Evolutionary conservation across 768 basidiomycete genomes (phyloP).

Genomic region (Tricholoma sp.): DNA sequence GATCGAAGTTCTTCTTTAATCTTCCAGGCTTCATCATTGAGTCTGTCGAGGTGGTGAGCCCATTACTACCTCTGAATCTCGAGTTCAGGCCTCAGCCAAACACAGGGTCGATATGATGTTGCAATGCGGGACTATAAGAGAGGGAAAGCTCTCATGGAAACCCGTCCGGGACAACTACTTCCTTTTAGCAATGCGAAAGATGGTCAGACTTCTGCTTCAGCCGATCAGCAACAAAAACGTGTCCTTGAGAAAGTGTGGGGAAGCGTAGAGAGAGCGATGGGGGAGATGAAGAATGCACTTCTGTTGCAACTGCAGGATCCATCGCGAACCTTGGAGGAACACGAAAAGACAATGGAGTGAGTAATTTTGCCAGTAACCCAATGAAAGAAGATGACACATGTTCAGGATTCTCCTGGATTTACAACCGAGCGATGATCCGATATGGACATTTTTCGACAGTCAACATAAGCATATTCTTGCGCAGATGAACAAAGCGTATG

Average conservation of each 20-base stretch:
- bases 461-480: conserved; percentile 86
- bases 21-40: conserved; percentile 89
- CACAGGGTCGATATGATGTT: conserved; percentile 86
- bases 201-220: conserved; percentile 38
- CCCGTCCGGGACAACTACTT: conserved; percentile 80
- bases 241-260: conserved; percentile 96
- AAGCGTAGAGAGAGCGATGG: conserved; percentile 92
- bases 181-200: conserved; percentile 64
- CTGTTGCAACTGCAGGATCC: conserved; percentile 78
- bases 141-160: conserved; percentile 85
- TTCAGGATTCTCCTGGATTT: conserved; percentile 83
- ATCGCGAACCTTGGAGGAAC: conserved; percentile 79
- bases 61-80: background rate
- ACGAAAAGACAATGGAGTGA: conserved; percentile 95
- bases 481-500: conserved; percentile 63
- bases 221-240: conserved; percentile 79
- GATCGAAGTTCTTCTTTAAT: conserved; percentile 98
- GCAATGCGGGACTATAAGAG: conserved; percentile 97
- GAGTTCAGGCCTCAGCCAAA: background rate
- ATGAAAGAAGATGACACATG: background rate
- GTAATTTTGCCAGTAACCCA: conserved; percentile 18
- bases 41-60: conserved; percentile 79
- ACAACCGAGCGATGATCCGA: conserved; percentile 80
- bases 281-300: conserved; percentile 79
- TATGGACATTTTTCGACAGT: conserved; percentile 94